These are phyloP conservation scores for Neonectria sp. DNA, from an alignment of 2,329 filamentous ascomycete genomes.

Conservation along the genomic window DNA sequence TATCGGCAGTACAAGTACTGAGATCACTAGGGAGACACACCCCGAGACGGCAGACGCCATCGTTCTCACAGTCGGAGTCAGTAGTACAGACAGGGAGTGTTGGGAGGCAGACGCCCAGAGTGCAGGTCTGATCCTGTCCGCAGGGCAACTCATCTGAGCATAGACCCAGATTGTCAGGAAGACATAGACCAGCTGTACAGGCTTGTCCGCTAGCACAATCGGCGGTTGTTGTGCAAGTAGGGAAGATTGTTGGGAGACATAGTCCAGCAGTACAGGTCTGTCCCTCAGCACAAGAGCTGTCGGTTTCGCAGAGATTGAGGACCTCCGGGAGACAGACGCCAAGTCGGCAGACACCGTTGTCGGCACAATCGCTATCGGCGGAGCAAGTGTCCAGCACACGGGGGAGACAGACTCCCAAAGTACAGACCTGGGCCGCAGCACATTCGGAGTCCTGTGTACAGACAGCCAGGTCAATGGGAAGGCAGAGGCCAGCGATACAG, in stretches of 20 bases:
- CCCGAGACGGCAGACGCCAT: constrained; percentile 21
- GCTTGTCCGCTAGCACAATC: constrained; percentile 3
- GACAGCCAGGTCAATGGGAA: constrained; percentile 4
- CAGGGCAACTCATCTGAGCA: constrained; percentile 4
- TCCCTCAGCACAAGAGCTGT: constrained; percentile 7
- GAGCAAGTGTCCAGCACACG: constrained; percentile 16
- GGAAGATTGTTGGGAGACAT: constrained; percentile 19
- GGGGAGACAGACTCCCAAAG: constrained; percentile 15
- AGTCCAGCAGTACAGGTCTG: constrained; percentile 18
- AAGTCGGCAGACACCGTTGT: constrained; percentile 10
- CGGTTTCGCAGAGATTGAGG: not conserved
- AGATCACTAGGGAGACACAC: constrained; percentile 19
- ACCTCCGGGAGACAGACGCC: constrained; percentile 17
- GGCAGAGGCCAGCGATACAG: constrained; percentile 20
- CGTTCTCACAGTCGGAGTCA: constrained; percentile 12
- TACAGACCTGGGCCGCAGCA: constrained; percentile 10
- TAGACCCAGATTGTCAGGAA: not conserved
- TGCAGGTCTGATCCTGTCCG: constrained; percentile 1
- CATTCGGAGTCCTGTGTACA: constrained; percentile 10
- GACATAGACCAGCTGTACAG: constrained; percentile 11
- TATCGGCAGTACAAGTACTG: constrained; percentile 8
- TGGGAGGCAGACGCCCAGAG: constrained; percentile 22
- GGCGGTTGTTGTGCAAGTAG: not conserved
- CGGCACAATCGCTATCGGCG: constrained; percentile 5
- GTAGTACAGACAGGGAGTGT: constrained; percentile 6